These are phyloP conservation scores for Kwoniella botswanensis DNA, from an alignment of 768 basidiomycete species.

Conservation along the genomic window DNA sequence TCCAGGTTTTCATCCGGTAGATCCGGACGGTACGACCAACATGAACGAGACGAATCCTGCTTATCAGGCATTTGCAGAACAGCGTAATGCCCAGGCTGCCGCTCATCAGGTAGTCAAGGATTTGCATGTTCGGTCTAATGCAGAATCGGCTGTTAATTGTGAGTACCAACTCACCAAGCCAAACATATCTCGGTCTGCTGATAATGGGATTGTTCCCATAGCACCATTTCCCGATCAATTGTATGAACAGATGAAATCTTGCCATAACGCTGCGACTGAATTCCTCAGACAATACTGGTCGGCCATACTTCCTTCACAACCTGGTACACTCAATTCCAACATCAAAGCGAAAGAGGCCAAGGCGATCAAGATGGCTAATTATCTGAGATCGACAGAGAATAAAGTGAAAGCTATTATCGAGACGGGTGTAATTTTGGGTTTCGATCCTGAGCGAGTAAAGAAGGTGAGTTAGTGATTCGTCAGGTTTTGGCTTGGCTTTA, in stretches of 20 bases:
- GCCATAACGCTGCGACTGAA: constrained; percentile 91
- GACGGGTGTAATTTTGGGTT: constrained; percentile 35
- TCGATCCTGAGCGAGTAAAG: constrained; percentile 46
- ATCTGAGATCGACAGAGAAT: constrained; percentile 76
- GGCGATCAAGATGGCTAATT: constrained; percentile 84
- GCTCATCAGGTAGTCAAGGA: constrained; percentile 46
- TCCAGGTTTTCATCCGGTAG: constrained; percentile 19
- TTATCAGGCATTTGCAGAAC: constrained; percentile 30
- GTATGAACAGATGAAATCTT: constrained; percentile 81
- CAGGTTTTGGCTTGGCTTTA: not conserved
- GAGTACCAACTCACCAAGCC: constrained; percentile 9
- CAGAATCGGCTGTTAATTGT: constrained; percentile 43
- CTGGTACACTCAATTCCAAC: constrained; percentile 59
- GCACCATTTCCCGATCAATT: constrained; percentile 80
- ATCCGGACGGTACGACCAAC: constrained; percentile 23
- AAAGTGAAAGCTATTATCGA: constrained; percentile 80
- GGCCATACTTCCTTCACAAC: constrained; percentile 73
- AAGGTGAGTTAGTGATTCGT: constrained; percentile 34
- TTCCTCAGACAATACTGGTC: constrained; percentile 97
- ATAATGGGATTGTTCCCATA: constrained; percentile 52
- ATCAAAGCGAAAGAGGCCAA: constrained; percentile 71
- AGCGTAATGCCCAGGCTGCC: constrained; percentile 35
- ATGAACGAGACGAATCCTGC: constrained; percentile 8
- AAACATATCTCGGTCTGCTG: not conserved
- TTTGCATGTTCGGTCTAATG: constrained; percentile 36